Conservation (phyloP, 441 rosid species). For the Theobroma grandiflorum region DNA sequence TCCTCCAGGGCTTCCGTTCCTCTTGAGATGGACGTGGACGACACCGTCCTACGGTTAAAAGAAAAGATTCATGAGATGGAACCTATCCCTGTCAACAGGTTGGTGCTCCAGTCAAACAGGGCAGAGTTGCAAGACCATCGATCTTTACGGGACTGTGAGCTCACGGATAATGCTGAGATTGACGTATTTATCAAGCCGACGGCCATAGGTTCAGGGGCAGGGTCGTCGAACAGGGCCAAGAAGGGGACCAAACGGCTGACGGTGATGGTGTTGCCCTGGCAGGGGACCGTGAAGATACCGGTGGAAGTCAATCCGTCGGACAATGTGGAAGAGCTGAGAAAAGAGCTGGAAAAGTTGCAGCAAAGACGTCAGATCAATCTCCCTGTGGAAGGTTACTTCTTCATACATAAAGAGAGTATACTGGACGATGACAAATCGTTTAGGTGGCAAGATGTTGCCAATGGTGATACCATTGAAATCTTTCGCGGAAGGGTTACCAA, state of each 20-base stretch:
- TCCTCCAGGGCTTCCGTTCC: slow-evolving; percentile 40
- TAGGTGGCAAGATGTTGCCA: slow-evolving; percentile 72
- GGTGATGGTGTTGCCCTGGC: slow-evolving; percentile 63
- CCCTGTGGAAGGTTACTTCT: slow-evolving; percentile 76
- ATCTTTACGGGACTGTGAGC: slow-evolving; percentile 44
- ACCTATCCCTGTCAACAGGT: slow-evolving; percentile 34
- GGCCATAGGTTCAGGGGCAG: slow-evolving; percentile 33
- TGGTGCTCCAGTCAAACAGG: slow-evolving; percentile 40
- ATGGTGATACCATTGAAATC: slow-evolving; percentile 76
- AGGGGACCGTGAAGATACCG: slow-evolving; percentile 69
- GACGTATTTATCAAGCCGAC: slow-evolving; percentile 49
- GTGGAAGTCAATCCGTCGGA: slow-evolving; percentile 68
- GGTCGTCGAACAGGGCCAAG: slow-evolving; percentile 31
- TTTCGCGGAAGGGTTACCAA: slow-evolving; percentile 77
- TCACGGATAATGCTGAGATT: slow-evolving; percentile 49
- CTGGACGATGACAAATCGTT: slow-evolving; percentile 82
- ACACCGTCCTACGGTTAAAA: slow-evolving; percentile 46
- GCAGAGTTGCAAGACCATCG: slow-evolving; percentile 47
- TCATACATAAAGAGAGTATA: slow-evolving; percentile 69
- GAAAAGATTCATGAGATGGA: slow-evolving; percentile 59
- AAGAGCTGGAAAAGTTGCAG: slow-evolving; percentile 65
- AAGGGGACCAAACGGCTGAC: slow-evolving; percentile 51
- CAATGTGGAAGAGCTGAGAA: slow-evolving; percentile 68
- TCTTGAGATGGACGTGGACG: slow-evolving; percentile 52
- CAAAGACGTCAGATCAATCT: slow-evolving; percentile 57